Percentiles rank a stretch among this genome's conserved stretches.
Evolutionary conservation across 75 land plant genomes (phyloP).

Genomic region (Sequoiadendron giganteum): DNA sequence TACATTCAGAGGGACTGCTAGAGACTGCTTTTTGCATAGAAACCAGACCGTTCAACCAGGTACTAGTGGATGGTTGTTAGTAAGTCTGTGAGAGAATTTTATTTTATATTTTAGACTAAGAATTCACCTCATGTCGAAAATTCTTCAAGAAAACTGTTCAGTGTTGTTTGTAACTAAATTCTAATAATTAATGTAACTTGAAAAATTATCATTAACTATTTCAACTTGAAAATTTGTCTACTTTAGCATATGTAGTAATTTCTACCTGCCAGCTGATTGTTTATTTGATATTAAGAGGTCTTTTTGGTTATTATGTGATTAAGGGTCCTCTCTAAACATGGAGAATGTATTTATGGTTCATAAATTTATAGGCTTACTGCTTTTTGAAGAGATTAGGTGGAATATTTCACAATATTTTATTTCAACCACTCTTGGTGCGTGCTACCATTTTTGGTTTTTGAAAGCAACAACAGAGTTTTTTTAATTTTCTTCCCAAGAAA

Average conservation of each 20-base stretch:
- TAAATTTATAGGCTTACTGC: neutral
- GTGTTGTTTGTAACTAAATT: neutral
- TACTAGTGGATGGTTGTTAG: neutral
- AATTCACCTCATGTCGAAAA: neutral
- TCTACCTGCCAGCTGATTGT: neutral
- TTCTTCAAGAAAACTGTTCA: neutral
- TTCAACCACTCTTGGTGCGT: neutral
- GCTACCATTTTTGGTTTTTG: neutral
- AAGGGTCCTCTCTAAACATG: neutral
- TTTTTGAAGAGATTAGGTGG: neutral
- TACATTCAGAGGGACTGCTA: conserved; percentile 62
- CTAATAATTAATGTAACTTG: neutral
- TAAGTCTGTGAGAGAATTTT: neutral
- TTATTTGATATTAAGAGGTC: neutral
- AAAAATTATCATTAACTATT: no score
- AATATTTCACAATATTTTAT: neutral
- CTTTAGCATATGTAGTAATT: neutral
- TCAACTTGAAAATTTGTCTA: neutral
- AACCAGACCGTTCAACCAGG: conserved; percentile 97
- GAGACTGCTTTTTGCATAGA: conserved; percentile 89
- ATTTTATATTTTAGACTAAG: neutral
- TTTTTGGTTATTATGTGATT: neutral
- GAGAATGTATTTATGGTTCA: neutral
- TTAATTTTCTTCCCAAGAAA: neutral
- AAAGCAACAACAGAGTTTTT: neutral